Conservation (phyloP, 768 basidiomycete genomes). For the Pluteus cervinus region DNA sequence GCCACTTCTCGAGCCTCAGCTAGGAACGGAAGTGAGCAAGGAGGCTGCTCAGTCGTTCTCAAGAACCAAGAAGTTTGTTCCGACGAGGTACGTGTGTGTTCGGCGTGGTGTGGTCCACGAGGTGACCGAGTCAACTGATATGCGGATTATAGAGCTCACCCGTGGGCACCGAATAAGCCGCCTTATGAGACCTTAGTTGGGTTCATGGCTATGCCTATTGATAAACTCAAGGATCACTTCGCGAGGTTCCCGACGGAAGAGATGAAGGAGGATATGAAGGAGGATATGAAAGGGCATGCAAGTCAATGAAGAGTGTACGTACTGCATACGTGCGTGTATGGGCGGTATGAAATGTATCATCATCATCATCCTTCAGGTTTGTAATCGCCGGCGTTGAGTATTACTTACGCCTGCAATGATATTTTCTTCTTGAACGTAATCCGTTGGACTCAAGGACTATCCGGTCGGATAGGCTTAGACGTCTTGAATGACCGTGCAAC, state of each 20-base stretch:
- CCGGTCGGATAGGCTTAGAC: too few species aligned
- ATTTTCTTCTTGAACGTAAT: too few species aligned
- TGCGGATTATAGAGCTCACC: slow-evolving; percentile 35
- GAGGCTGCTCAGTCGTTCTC: slow-evolving; percentile 42
- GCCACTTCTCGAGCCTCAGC: slow-evolving; percentile 41
- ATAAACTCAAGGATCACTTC: slow-evolving; percentile 54
- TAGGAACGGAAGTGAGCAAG: slow-evolving; percentile 37
- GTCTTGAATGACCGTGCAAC: too few species aligned
- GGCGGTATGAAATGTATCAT: too few species aligned
- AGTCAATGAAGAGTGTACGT: neutral
- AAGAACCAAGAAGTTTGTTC: slow-evolving; percentile 56
- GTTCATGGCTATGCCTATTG: slow-evolving; percentile 48
- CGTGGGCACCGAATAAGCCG: slow-evolving; percentile 46
- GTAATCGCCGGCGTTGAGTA: too few species aligned
- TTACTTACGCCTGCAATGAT: too few species aligned
- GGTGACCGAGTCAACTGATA: slow-evolving; percentile 3
- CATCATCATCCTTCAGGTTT: too few species aligned
- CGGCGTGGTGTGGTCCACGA: too few species aligned
- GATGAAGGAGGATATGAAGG: slow-evolving; percentile 29
- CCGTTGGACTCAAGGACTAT: too few species aligned
- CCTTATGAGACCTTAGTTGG: slow-evolving; percentile 56
- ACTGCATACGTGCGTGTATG: too few species aligned
- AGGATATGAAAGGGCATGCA: slow-evolving; percentile 4
- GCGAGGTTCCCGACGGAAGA: slow-evolving; percentile 49
- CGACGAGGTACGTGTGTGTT: slow-evolving; percentile 50